These are phyloP conservation scores for Penicillium janthinellum DNA, from an alignment of 2,329 filamentous ascomycete genomes.

Conservation along the genomic window DNA sequence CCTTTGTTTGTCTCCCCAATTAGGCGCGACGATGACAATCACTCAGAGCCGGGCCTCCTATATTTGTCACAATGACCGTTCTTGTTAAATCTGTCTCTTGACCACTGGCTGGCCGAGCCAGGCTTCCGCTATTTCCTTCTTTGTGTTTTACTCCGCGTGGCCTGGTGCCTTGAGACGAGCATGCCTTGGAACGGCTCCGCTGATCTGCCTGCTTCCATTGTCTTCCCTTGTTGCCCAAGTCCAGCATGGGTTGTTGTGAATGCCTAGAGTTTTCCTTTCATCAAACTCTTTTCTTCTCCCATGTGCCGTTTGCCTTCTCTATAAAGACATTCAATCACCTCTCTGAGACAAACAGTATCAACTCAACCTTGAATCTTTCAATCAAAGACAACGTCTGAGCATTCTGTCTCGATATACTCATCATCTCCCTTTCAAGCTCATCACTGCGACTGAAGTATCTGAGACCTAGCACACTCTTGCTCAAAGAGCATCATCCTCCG, in stretches of 20 bases:
- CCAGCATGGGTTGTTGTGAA: conserved; percentile 14
- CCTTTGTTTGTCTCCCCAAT: conserved; percentile 19
- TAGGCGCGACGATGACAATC: conserved; percentile 7
- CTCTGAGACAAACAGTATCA: conserved; percentile 7
- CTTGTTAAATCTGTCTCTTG: background rate
- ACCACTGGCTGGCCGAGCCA: background rate
- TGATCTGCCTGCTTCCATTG: conserved; percentile 1
- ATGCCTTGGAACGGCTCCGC: conserved; percentile 11
- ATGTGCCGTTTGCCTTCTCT: background rate
- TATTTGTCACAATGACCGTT: conserved; percentile 6
- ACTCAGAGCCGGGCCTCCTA: background rate
- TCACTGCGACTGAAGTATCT: background rate
- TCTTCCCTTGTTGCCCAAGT: conserved; percentile 8
- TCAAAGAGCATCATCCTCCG: background rate
- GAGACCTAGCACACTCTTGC: background rate
- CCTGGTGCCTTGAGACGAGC: conserved; percentile 6
- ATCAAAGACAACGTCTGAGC: background rate
- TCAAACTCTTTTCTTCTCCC: background rate
- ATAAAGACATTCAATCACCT: conserved; percentile 4
- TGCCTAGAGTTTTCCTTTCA: background rate
- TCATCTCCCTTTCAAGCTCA: background rate
- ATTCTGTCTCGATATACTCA: background rate
- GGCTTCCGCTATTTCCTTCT: conserved; percentile 9
- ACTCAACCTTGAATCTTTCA: background rate
- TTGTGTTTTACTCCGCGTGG: background rate